These are phyloP conservation scores for Cichorium intybus DNA, from an alignment of 140 eudicot genomes.

Conservation along the genomic window DNA sequence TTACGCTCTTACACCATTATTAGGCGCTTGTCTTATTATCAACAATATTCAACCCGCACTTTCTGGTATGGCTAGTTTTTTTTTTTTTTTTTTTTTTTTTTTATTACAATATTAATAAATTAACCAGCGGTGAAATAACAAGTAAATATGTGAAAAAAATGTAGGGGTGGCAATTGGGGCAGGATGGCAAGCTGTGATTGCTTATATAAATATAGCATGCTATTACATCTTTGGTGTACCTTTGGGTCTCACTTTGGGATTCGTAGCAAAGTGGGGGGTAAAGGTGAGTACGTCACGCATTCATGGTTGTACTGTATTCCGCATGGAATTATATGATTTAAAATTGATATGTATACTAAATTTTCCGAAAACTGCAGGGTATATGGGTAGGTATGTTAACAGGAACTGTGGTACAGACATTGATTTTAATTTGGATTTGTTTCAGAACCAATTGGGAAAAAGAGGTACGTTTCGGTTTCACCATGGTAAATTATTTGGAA, in stretches of 20 bases:
- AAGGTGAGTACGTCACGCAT: background rate
- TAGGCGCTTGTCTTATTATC: conserved; percentile 50
- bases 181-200: conserved; percentile 62
- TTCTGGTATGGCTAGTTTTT: conserved; percentile 63
- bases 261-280: conserved; percentile 36
- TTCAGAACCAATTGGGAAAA: conserved; percentile 51
- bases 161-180: conserved; percentile 55
- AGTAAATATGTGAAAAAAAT: background rate
- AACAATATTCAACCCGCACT: conserved; percentile 76
- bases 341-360: background rate
- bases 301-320: no score
- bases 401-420: conserved; percentile 47
- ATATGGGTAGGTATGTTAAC: conserved; percentile 60
- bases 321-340: background rate
- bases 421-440: conserved; percentile 28
- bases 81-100: background rate
- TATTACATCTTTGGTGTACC: conserved; percentile 51
- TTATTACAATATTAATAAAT: background rate
- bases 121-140: no score
- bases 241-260: conserved; percentile 38
- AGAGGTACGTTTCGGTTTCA: conserved; percentile 33
- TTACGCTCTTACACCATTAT: conserved; percentile 54
- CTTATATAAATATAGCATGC: conserved; percentile 49
- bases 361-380: conserved; percentile 15
- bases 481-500: background rate